phyloP scores from a whole-genome alignment of 306 rosid species.

The Amphicarpaea edgeworthii region DNA sequence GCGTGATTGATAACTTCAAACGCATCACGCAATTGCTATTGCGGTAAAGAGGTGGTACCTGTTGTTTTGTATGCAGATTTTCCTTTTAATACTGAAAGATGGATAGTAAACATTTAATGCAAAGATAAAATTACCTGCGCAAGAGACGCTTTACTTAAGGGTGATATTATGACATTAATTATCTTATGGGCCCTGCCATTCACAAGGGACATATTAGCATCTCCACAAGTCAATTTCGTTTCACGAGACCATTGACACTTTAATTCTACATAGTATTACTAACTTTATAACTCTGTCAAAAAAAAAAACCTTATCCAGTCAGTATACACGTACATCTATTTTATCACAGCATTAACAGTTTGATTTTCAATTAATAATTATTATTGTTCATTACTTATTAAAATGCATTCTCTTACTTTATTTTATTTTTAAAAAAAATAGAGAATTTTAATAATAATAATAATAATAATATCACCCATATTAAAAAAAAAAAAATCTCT shows the following conservation, averaged over 20 bases:
- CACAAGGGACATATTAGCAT: neutral
- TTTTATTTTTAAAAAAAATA: too few species aligned
- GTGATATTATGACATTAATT: constrained; percentile 19
- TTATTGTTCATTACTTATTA: too few species aligned
- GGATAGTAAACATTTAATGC: constrained; percentile 11
- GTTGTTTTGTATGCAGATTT: neutral
- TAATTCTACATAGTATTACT: too few species aligned
- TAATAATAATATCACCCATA: too few species aligned
- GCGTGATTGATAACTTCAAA: constrained; percentile 39
- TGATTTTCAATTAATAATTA: too few species aligned
- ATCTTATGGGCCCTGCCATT: constrained; percentile 31
- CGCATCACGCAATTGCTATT: constrained; percentile 5
- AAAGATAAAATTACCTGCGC: neutral
- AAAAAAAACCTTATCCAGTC: too few species aligned
- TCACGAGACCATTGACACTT: neutral
- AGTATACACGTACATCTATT: too few species aligned
- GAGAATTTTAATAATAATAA: too few species aligned
- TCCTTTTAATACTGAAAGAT: constrained; percentile 9
- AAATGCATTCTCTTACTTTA: too few species aligned
- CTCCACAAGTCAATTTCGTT: neutral
- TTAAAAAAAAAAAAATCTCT: too few species aligned
- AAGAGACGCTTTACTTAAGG: neutral
- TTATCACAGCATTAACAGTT: too few species aligned
- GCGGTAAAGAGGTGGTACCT: neutral
- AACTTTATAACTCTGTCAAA: too few species aligned